A percentile compares a stretch with the other conserved stretches of the same genome.
Evolutionary conservation across 768 basidiomycete genomes (phyloP).

Genomic region (Panaeolus papilionaceus): DNA sequence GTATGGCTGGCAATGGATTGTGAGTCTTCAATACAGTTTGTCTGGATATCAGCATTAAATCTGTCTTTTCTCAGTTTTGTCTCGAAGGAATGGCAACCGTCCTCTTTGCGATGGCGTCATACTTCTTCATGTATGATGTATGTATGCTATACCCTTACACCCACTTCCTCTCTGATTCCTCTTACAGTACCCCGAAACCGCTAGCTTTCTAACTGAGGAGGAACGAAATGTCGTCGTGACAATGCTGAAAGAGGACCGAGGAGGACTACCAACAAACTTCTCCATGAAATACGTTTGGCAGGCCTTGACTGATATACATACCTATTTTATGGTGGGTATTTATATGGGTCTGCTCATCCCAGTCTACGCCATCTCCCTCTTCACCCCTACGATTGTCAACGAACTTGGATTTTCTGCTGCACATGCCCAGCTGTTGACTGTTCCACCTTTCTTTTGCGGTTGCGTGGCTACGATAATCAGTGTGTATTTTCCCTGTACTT

Average conservation of each 20-base stretch:
- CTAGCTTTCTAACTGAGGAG: conserved; percentile 64
- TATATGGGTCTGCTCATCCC: conserved; percentile 52
- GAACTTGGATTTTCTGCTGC: conserved; percentile 62
- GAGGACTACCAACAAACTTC: conserved; percentile 63
- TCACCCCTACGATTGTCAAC: conserved; percentile 36
- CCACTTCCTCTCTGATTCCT: conserved; percentile 58
- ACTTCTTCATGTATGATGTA: conserved; percentile 38
- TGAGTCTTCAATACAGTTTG: conserved; percentile 49
- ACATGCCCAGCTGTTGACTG: conserved; percentile 68
- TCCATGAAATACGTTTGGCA: conserved; percentile 45
- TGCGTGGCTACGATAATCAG: conserved; percentile 47
- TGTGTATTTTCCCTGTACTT: background rate
- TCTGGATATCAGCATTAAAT: background rate
- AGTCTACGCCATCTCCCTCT: conserved; percentile 15
- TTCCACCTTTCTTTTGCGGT: conserved; percentile 70
- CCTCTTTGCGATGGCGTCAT: conserved; percentile 56
- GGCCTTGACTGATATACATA: conserved; percentile 40
- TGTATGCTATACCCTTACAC: background rate
- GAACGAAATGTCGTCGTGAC: conserved; percentile 51
- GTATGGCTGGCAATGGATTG: conserved; percentile 73
- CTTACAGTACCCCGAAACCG: conserved; percentile 59
- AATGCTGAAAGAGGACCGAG: conserved; percentile 51
- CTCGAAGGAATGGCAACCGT: conserved; percentile 71
- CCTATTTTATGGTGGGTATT: conserved; percentile 56
- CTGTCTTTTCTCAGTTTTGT: conserved; percentile 5